Percentiles rank a stretch among this genome's conserved stretches.
These are phyloP conservation scores for Cucumis cinereus DNA, from an alignment of 306 rosid genomes.

Conservation along the genomic window DNA sequence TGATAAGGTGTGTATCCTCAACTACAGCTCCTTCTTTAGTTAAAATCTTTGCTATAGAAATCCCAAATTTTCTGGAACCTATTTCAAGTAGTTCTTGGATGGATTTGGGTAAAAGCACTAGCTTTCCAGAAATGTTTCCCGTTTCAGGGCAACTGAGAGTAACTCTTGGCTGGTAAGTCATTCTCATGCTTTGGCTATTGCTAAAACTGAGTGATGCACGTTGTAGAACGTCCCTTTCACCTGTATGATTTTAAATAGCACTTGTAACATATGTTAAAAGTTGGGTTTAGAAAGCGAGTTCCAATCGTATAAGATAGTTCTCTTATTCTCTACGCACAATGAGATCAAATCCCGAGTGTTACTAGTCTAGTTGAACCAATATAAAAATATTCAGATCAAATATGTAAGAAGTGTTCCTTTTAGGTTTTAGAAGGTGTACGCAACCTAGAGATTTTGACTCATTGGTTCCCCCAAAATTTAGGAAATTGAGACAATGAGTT, in stretches of 20 bases:
- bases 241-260: neutral
- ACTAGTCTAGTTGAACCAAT: neutral
- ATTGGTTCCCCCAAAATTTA: neutral
- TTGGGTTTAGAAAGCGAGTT: neutral
- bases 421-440: neutral
- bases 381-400: neutral
- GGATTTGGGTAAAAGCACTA: conserved; percentile 52
- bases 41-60: conserved; percentile 25
- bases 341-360: neutral
- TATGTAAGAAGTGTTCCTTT: neutral
- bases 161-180: conserved; percentile 25
- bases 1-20: conserved; percentile 57
- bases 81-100: conserved; percentile 53
- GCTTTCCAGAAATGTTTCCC: conserved; percentile 39
- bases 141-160: conserved; percentile 58
- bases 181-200: conserved; percentile 5
- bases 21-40: conserved; percentile 60
- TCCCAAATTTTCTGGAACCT: conserved; percentile 52
- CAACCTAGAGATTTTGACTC: neutral
- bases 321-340: neutral
- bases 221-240: conserved; percentile 30
- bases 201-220: neutral
- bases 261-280: neutral
- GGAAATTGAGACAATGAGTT: neutral
- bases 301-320: neutral